A percentile compares a stretch with the other conserved stretches of the same genome.
Conservation (phyloP, 2,329 filamentous ascomycete genomes). For the Ophiostoma sp. region DNA sequence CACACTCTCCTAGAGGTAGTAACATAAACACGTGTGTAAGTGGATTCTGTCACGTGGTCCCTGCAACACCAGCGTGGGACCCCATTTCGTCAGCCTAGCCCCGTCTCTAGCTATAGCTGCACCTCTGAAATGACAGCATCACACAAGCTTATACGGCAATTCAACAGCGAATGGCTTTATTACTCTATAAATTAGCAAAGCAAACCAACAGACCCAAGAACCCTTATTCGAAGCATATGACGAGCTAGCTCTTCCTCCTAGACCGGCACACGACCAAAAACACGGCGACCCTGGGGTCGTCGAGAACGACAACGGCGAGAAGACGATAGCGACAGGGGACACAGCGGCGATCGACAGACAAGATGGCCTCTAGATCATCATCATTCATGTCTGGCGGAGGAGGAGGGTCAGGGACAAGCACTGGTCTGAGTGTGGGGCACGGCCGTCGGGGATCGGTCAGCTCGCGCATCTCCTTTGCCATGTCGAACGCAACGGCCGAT, state of each 20-base stretch:
- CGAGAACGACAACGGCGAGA: slow-evolving; percentile 2
- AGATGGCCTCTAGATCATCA: slow-evolving; percentile 7
- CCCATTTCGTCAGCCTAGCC: slow-evolving; percentile 2
- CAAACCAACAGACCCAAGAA: not conserved
- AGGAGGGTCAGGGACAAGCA: not conserved
- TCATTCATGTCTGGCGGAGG: not conserved
- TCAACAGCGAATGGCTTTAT: not conserved
- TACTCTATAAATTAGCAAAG: not conserved
- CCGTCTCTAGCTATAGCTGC: not conserved
- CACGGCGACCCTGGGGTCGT: slow-evolving; percentile 10
- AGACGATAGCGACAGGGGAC: not conserved
- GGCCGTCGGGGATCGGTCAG: not conserved
- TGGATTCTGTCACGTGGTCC: not conserved
- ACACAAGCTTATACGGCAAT: not conserved
- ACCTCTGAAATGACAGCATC: not conserved
- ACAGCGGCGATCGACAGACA: not conserved
- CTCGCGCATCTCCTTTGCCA: slow-evolving; percentile 35
- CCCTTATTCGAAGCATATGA: not conserved
- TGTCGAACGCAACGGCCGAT: slow-evolving; percentile 51
- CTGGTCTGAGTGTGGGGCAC: not conserved
- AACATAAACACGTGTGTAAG: not conserved
- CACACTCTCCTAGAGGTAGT: not conserved
- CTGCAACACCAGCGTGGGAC: not conserved
- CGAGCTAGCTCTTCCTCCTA: not conserved
- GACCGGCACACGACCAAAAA: slow-evolving; percentile 3